These are phyloP conservation scores for Zoysia matrella DNA, from an alignment of 202 grass and related monocot genomes.

Conservation along the genomic window DNA sequence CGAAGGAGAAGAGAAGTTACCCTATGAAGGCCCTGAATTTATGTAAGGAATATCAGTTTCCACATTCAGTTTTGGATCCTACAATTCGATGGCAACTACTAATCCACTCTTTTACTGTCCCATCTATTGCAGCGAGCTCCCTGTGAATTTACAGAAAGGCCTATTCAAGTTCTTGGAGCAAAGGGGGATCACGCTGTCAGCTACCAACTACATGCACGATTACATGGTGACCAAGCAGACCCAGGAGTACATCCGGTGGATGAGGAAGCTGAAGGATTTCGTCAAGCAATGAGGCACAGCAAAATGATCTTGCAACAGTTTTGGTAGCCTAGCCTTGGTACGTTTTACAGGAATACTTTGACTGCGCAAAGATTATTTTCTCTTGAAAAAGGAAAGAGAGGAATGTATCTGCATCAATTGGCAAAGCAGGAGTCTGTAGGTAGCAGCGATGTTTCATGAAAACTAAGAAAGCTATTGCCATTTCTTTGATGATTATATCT, in stretches of 20 bases:
- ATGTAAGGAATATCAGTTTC: conserved; percentile 47
- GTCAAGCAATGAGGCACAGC: conserved; percentile 49
- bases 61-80: neutral
- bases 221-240: conserved; percentile 95
- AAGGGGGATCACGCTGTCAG: conserved; percentile 63
- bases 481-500: neutral
- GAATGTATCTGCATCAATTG: neutral
- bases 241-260: conserved; percentile 84
- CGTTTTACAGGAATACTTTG: neutral
- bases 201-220: conserved; percentile 90
- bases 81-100: neutral
- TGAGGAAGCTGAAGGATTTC: conserved; percentile 84
- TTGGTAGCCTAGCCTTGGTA: conserved; percentile 49
- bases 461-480: neutral
- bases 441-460: neutral
- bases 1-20: conserved; percentile 61
- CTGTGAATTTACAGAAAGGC: conserved; percentile 91
- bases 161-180: conserved; percentile 92
- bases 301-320: neutral
- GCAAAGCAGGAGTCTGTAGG: neutral
- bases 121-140: conserved; percentile 67
- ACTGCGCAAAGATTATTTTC: neutral
- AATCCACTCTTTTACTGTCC: neutral
- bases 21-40: conserved; percentile 90
- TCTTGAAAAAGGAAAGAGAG: neutral